Evolutionary conservation across 2,329 filamentous ascomycete species (phyloP), one percentile per base, ranked within the genome.

Genomic region (Geosmithia flava): DNA sequence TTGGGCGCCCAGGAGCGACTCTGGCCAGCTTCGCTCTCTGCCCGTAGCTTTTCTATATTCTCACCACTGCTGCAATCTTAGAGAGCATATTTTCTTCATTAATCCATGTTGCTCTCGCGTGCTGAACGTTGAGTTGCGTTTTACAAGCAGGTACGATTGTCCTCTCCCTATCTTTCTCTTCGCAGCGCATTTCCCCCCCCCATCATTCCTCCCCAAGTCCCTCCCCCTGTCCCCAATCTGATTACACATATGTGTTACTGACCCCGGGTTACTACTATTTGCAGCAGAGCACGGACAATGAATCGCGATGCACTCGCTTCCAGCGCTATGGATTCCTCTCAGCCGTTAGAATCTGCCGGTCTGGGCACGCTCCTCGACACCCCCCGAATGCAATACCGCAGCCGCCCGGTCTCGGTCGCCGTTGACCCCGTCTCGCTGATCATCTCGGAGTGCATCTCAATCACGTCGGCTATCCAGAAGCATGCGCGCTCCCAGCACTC

Each of bases 381-480:
- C 27, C 71, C 65, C 52, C 66, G 75, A 53, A 77, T 78, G 68
- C 72, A 77, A 55, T 80, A 80, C 57, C 69, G 76, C 57, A 79
- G 72, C 57, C 74, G 76, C 17, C 76, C 76, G 7, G 74, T 90
- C 30, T 80, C 86, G 33, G 87, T 95, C 53, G 87, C 90, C 42
- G 85, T 95, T 55, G 87, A 95, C 59, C 89, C 90, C 1, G 83
- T 95, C 49, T 90, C 89, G 45, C 73, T 98, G 58, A 89, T 98
- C 54, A 95, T 95, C 53, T 95, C 91, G 67, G 93, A 98, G 81
- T 98, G 93, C 67, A 97, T 97, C 62, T 91, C 90, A 44, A 91
- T 98, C 68, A 97, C 93, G 15, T 96, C 91, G 53, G 89, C 90
- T 52, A 96, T 98, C 78, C 90, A 95, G 60, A 98, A 98, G 70